Base-by-base conservation (phyloP, 768 basidiomycete genomes). In the Xerocomus brunneocitrinus region DNA sequence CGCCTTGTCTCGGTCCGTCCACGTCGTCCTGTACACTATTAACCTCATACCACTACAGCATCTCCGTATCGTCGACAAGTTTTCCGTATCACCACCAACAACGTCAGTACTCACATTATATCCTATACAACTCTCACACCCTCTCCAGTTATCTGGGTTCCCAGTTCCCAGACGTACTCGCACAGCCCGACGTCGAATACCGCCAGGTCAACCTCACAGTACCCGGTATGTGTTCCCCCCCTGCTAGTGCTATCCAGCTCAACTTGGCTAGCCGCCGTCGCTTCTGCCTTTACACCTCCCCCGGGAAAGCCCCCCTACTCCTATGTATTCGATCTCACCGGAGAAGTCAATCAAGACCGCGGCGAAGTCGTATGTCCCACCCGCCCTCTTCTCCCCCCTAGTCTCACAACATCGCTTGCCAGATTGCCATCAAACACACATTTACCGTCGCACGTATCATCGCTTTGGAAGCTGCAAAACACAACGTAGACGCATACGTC, bases 271-370 rank as follows among this genome's bases (percentile, higher is more conserved):
- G 90, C 81, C 35, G 81, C 80, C 22, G 83, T 94, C 48, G 72
- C 81, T 38, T 75, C 83, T 19, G 75, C 76, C 31, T 93, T 90
- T 58, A 85, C 88, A 53, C 85, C 89, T 8, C 80, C 84, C 1
- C 79, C 80, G 55, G 89, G 87, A 49, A 73, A 80, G 58, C 68
- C 77, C n/a, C 76, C 84, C 4, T 94, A 85, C 68, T 76, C 84
- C 53, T 86, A 87, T 69, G 87, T 93, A 22, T 92, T 92, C 67
- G 91, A 94, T 73, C 81, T 86, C 59, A 87, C 88, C 3, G 91
- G 91, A 40, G 91, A 93, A 68, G 74, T 89, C 52, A 79, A 80
- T 51, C 79, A 79, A 61, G 89, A 91, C 69, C 80, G 89, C 44
- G 79, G 81, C 30, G 89, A 91, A 67, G 73, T 83, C 76, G 89